Evolutionary conservation across 768 basidiomycete genomes (phyloP).

Genomic region (Suillus cothurnatus): DNA sequence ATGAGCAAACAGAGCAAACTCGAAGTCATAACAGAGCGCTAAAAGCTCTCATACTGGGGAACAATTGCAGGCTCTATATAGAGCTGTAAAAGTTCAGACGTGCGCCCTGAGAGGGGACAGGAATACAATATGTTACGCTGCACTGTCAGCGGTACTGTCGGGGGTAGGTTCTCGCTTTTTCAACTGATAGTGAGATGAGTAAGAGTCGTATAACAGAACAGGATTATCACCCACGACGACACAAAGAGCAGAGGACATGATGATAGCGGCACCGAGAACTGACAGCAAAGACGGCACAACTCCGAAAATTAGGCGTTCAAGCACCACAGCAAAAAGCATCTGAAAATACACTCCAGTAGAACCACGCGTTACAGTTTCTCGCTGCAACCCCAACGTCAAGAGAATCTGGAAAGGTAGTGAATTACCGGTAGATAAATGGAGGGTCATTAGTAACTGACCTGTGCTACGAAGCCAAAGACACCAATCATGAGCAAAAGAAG

Average conservation of each 20-base stretch:
- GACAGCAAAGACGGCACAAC: constrained; percentile 59
- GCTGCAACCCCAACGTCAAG: constrained; percentile 62
- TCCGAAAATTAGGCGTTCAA: constrained; percentile 69
- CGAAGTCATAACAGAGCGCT: not conserved
- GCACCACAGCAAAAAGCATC: constrained; percentile 64
- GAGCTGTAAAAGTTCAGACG: not conserved
- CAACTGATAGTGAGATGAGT: not conserved
- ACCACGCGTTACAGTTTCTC: constrained; percentile 65
- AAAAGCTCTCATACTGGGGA: not conserved
- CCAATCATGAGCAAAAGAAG: constrained; percentile 18
- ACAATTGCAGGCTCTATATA: not conserved
- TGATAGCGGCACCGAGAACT: constrained; percentile 63
- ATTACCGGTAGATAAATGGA: not conserved
- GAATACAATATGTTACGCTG: not conserved
- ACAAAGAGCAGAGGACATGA: constrained; percentile 62
- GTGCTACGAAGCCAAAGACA: constrained; percentile 18
- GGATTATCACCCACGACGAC: constrained; percentile 53
- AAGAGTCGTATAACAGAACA: not conserved
- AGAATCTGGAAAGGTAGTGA: constrained; percentile 39
- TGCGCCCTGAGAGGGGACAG: not conserved
- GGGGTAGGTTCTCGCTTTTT: not conserved
- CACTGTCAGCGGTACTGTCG: not conserved
- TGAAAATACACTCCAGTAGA: constrained; percentile 62
- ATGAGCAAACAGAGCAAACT: not conserved
- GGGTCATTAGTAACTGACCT: constrained; percentile 15